A percentile compares a stretch with the other conserved stretches of the same genome.
Conservation (phyloP, 345 rosid genomes). For the Draba incana region DNA sequence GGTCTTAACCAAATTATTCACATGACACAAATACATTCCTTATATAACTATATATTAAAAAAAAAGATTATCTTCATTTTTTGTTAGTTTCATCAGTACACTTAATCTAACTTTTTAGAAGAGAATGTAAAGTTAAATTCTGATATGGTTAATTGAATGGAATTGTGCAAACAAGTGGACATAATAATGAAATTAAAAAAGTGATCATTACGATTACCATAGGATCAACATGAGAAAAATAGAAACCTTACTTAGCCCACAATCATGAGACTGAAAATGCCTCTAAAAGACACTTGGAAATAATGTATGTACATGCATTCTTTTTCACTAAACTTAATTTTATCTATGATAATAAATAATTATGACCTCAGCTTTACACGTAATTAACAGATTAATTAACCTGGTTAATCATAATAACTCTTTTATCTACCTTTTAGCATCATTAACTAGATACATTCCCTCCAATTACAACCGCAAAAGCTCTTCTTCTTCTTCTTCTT, state of each 20-base stretch:
- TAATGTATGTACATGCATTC: conserved; percentile 34
- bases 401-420: background rate
- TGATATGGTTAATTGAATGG: conserved; percentile 8
- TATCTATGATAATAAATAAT: conserved; percentile 1
- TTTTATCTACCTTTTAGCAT: conserved; percentile 19
- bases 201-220: conserved; percentile 29
- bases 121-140: background rate
- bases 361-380: conserved; percentile 44
- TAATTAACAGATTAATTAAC: conserved; percentile 32
- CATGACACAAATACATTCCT: conserved; percentile 16
- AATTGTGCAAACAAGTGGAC: conserved; percentile 20
- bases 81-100: background rate
- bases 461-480: conserved; percentile 18
- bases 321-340: conserved; percentile 21
- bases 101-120: background rate
- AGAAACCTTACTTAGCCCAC: conserved; percentile 23
- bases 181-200: conserved; percentile 34
- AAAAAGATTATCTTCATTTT: background rate
- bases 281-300: conserved; percentile 18
- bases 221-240: conserved; percentile 14
- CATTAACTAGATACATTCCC: conserved; percentile 38
- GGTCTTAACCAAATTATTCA: conserved; percentile 28
- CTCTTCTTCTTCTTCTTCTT: conserved; percentile 31
- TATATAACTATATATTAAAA: no score
- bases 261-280: conserved; percentile 23